Evolutionary conservation across 1,284 basidiomycete species (phyloP).

Genomic region (Pholiota adiposa): DNA sequence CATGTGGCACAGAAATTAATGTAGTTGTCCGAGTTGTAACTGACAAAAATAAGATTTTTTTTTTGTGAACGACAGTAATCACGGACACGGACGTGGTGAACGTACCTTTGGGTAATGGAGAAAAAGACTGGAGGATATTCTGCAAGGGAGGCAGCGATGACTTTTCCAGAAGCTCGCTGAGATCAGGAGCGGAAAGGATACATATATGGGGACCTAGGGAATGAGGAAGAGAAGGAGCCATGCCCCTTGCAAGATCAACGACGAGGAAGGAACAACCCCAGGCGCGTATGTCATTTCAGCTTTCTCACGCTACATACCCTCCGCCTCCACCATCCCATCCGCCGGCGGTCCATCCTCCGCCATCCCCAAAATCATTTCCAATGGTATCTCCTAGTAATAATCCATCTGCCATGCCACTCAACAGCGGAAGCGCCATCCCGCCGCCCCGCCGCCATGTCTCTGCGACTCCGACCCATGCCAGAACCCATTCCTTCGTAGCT

Average conservation of each 20-base stretch:
- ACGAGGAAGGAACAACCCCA: background rate
- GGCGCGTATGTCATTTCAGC: slow-evolving; percentile 10
- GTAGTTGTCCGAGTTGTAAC: slow-evolving; percentile 79
- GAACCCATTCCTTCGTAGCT: slow-evolving; percentile 14
- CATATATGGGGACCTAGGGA: slow-evolving; percentile 84
- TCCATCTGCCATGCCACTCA: slow-evolving; percentile 66
- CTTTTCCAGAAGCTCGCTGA: slow-evolving; percentile 58
- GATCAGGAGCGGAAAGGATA: slow-evolving; percentile 70
- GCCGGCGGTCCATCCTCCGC: slow-evolving; percentile 10
- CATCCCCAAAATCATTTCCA: slow-evolving; percentile 25
- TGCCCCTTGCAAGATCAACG: slow-evolving; percentile 20
- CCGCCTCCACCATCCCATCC: slow-evolving; percentile 23
- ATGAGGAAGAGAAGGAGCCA: slow-evolving; percentile 58
- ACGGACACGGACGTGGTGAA: background rate
- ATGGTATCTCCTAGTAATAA: slow-evolving; percentile 58
- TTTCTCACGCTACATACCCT: slow-evolving; percentile 21
- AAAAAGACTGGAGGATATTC: slow-evolving; percentile 79
- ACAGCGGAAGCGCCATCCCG: slow-evolving; percentile 51
- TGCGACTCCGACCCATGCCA: slow-evolving; percentile 23
- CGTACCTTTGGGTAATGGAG: slow-evolving; percentile 78
- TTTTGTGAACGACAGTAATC: slow-evolving; percentile 14
- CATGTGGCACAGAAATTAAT: slow-evolving; percentile 68
- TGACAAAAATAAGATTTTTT: slow-evolving; percentile 36
- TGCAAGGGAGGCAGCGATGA: slow-evolving; percentile 68
- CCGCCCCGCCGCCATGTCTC: slow-evolving; percentile 29